A percentile compares a stretch with the other conserved stretches of the same genome.
Conservation (phyloP, 129 eudicot species). For the Lactuca sativa region DNA sequence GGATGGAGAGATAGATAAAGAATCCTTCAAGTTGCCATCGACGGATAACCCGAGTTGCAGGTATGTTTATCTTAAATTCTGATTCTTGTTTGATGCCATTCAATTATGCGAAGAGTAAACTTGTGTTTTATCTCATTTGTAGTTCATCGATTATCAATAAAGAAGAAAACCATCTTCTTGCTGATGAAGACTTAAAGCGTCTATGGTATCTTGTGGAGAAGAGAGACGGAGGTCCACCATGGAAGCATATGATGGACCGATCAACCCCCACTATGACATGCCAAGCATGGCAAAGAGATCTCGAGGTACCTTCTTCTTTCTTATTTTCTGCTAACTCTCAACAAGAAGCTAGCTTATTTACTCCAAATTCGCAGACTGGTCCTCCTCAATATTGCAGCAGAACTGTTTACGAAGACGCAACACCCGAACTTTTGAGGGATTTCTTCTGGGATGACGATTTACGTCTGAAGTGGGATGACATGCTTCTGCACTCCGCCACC, state of each 20-base stretch:
- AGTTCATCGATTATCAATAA: conserved; percentile 49
- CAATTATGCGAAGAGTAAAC: no score
- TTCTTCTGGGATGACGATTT: conserved; percentile 96
- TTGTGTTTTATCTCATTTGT: conserved; percentile 10
- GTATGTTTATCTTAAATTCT: conserved; percentile 23
- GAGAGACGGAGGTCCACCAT: conserved; percentile 87
- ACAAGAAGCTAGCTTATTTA: neutral
- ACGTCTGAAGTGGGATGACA: conserved; percentile 85
- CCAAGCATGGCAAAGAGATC: conserved; percentile 94
- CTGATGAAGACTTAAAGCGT: conserved; percentile 57
- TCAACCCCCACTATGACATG: conserved; percentile 61
- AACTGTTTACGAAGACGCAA: conserved; percentile 82
- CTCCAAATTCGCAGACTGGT: conserved; percentile 42
- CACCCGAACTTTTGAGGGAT: conserved; percentile 84
- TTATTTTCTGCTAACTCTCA: neutral
- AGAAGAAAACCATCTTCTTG: conserved; percentile 43
- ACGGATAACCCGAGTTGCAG: conserved; percentile 41
- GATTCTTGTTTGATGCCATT: neutral
- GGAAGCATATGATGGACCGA: conserved; percentile 90
- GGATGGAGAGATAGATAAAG: conserved; percentile 27
- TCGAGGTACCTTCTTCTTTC: conserved; percentile 39
- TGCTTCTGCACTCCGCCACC: conserved; percentile 62
- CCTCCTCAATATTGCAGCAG: conserved; percentile 93
- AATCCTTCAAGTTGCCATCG: conserved; percentile 18
- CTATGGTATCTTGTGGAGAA: conserved; percentile 74